Percentiles rank a stretch among this genome's conserved stretches.
Evolutionary conservation across 176 grass and related monocot genomes (phyloP).

Genomic region (Eragrostis nindensis): DNA sequence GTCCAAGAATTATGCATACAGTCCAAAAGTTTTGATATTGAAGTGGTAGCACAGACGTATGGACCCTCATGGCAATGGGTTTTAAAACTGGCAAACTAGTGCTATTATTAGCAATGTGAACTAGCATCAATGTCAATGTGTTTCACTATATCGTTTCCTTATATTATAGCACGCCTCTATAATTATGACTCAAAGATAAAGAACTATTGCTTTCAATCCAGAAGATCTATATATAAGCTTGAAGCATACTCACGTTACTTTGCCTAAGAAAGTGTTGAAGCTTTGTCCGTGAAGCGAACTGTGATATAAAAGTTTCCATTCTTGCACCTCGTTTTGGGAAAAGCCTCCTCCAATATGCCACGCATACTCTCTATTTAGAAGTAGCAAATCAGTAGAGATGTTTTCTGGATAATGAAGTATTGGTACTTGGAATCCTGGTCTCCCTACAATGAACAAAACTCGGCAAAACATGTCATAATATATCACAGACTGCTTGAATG

Average conservation of each 20-base stretch:
- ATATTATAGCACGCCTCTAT: background rate
- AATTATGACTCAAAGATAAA: conserved; percentile 9
- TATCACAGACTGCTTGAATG: conserved; percentile 4
- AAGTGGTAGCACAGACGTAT: background rate
- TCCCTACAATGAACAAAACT: conserved; percentile 54
- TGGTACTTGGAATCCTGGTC: conserved; percentile 78
- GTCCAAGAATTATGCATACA: conserved; percentile 15
- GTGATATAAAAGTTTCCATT: conserved; percentile 91
- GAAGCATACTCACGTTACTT: conserved; percentile 72
- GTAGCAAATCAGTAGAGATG: conserved; percentile 53
- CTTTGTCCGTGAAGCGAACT: conserved; percentile 94
- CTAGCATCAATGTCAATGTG: background rate
- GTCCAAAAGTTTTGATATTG: background rate
- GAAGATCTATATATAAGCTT: conserved; percentile 15
- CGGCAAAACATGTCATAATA: conserved; percentile 26
- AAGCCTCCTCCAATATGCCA: conserved; percentile 94
- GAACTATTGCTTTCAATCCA: background rate
- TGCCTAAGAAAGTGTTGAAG: conserved; percentile 95
- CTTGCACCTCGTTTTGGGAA: conserved; percentile 69
- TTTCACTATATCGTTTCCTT: background rate
- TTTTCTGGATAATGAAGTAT: conserved; percentile 71
- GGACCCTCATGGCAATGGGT: background rate
- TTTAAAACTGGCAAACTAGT: background rate
- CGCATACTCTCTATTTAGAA: conserved; percentile 84
- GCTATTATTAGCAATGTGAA: background rate